Conservation (phyloP, 2,329 filamentous ascomycete species). For the Cercospora zeina region DNA sequence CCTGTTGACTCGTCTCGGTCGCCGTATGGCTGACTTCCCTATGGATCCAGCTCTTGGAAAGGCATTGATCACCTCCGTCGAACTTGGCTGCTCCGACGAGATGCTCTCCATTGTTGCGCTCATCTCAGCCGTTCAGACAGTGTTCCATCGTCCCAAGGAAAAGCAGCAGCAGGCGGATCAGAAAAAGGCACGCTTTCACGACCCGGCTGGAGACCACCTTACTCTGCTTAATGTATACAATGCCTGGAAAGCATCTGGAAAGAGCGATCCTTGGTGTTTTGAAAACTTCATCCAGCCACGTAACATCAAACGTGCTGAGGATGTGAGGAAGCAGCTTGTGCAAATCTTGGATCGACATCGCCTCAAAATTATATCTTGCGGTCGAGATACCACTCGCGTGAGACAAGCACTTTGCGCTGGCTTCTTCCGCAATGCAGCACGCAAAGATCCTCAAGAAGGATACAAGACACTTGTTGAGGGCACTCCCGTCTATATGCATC, state of each 20-base stretch:
- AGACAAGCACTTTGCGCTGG: slow-evolving; percentile 86
- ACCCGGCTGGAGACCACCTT: slow-evolving; percentile 89
- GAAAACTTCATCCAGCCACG: slow-evolving; percentile 97
- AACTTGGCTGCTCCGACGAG: slow-evolving; percentile 88
- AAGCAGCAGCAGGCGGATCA: slow-evolving; percentile 96
- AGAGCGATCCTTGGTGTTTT: slow-evolving; percentile 86
- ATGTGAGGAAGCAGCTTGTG: slow-evolving; percentile 87
- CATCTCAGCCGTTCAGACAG: slow-evolving; percentile 74
- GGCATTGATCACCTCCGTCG: slow-evolving; percentile 81
- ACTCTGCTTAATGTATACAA: slow-evolving; percentile 97
- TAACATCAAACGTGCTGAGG: slow-evolving; percentile 82
- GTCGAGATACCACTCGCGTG: slow-evolving; percentile 81
- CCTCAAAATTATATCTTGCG: slow-evolving; percentile 79
- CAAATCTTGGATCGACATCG: slow-evolving; percentile 93
- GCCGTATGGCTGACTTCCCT: slow-evolving; percentile 98
- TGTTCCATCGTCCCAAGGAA: slow-evolving; percentile 96
- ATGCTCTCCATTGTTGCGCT: slow-evolving; percentile 92
- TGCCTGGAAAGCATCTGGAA: slow-evolving; percentile 85
- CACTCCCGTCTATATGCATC: slow-evolving; percentile 93
- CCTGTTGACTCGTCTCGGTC: slow-evolving; percentile 81
- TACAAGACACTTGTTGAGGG: slow-evolving; percentile 97
- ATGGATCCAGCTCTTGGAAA: slow-evolving; percentile 95
- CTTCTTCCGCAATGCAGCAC: slow-evolving; percentile 92
- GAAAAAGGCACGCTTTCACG: slow-evolving; percentile 97
- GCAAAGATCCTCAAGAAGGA: slow-evolving; percentile 93